phyloP scores from a whole-genome alignment of 2,329 filamentous ascomycete genomes.

The Aureobasidium sp. region DNA sequence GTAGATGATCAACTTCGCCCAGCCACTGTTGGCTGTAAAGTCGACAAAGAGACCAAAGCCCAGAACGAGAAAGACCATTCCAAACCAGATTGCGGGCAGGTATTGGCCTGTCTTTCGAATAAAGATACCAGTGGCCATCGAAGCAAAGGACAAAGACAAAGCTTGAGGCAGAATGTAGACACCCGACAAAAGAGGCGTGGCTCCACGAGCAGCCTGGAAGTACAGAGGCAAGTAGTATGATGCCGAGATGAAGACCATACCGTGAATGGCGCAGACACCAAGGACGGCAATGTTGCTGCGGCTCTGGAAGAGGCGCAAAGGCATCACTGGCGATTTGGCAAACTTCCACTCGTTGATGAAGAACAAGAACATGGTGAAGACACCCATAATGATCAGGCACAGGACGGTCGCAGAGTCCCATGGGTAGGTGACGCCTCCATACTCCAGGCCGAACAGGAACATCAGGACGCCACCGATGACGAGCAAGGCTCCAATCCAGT shows the following conservation, averaged over 20 bases:
- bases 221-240: conserved; percentile 80
- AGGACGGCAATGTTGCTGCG: conserved; percentile 61
- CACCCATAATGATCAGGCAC: conserved; percentile 18
- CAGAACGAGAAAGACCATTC: conserved; percentile 32
- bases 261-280: conserved; percentile 63
- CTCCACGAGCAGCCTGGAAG: conserved; percentile 68
- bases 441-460: conserved; percentile 79
- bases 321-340: conserved; percentile 73
- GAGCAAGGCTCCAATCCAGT: conserved; percentile 57
- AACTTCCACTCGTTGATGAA: conserved; percentile 64
- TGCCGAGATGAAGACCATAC: conserved; percentile 68
- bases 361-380: conserved; percentile 48
- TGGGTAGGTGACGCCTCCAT: conserved; percentile 68
- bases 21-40: conserved; percentile 28
- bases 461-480: conserved; percentile 76
- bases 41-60: conserved; percentile 35
- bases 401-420: conserved; percentile 65
- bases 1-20: conserved; percentile 40
- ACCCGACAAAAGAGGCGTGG: conserved; percentile 62
- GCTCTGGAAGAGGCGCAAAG: conserved; percentile 61
- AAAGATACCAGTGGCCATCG: conserved; percentile 31
- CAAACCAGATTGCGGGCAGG: conserved; percentile 48
- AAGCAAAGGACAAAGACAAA: conserved; percentile 27
- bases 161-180: conserved; percentile 45
- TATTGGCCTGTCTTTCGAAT: conserved; percentile 43